These are phyloP conservation scores for Trichosporon faecale DNA, from an alignment of 1,284 basidiomycete species.

Conservation along the genomic window DNA sequence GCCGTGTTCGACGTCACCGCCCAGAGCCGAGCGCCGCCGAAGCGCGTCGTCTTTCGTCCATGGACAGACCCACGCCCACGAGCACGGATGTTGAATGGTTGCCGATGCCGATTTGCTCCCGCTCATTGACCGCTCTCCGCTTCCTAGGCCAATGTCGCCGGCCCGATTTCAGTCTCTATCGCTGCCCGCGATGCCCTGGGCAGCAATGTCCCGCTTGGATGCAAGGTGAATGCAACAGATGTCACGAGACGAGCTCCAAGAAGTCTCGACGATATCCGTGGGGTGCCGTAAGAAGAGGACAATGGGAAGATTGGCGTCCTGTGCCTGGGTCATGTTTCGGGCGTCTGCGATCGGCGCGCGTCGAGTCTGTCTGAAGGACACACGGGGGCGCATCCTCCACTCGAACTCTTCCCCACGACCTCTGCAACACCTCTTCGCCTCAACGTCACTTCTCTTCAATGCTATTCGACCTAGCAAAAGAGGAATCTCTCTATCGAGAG, in stretches of 20 bases:
- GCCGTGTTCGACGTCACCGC: not conserved
- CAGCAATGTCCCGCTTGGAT: no score
- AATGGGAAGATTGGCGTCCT: not conserved
- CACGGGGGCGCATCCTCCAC: no score
- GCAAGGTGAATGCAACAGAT: no score
- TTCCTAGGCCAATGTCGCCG: not conserved
- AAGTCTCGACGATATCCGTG: no score
- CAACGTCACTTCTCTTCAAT: not conserved
- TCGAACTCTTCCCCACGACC: not conserved
- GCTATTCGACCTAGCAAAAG: not conserved
- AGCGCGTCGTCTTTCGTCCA: not conserved
- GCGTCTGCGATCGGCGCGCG: not conserved
- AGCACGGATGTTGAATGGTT: not conserved
- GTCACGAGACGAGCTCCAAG: not conserved
- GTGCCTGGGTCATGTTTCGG: not conserved
- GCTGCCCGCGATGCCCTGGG: no score
- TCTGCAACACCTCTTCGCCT: not conserved
- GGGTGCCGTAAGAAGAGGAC: not conserved
- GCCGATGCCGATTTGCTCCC: not conserved
- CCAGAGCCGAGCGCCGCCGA: not conserved
- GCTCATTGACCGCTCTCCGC: not conserved
- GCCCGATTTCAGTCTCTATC: not conserved
- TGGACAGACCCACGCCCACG: not conserved
- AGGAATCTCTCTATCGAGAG: constrained; percentile 11
- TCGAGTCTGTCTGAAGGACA: not conserved